Base-by-base conservation (phyloP, 495 filamentous ascomycete species). In the Zalerion maritima region DNA sequence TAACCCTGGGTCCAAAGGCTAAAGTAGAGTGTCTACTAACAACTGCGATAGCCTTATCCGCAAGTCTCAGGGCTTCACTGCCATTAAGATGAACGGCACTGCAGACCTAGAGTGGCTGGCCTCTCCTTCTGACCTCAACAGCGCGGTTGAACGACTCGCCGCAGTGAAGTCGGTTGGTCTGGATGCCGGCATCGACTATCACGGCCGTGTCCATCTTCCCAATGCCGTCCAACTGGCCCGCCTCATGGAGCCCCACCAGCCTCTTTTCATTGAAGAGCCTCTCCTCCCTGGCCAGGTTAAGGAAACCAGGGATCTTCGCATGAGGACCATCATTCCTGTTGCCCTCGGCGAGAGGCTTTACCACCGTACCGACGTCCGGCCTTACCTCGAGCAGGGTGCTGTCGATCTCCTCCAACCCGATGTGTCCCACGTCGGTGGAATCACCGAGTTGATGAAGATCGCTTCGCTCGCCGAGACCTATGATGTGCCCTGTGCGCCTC, bases 71-170 rank as follows among this genome's bases (percentile, higher is more conserved):
- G 80, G 79, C 3, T 79, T 84, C 50, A 71, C 59, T 18, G 62
- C 70, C 4, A 59, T 84, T 32, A 85, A 84, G 47, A 86, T 86
- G 80, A 86, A 86, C 42, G 80, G 70, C 10, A 84, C 78, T 3
- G 78, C 74, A 45, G 79, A 81, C 39, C 52, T 84, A 15, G 75
- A 75, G 35, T 86, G 79, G 80, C 60, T 85, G 3, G 80, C 85
- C 49, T 78, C 75, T 5, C 79, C 80, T 5, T 46, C 55, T 7
- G 65, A 58, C 2, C 55, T 86, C 2, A 58, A 76, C n/a, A 55
- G 65, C 13, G 71, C 64, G 37, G 70, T 83, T 2, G 73, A 81
- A 38, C 60, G 79, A 16, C 52, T 85, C 8, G 74, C 74, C 40
- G 52, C 62, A 7, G 77, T 85, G 20, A 83, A 78, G 46, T 62